Conservation (phyloP, 2,329 filamentous ascomycete genomes). For the Nemania sp. region DNA sequence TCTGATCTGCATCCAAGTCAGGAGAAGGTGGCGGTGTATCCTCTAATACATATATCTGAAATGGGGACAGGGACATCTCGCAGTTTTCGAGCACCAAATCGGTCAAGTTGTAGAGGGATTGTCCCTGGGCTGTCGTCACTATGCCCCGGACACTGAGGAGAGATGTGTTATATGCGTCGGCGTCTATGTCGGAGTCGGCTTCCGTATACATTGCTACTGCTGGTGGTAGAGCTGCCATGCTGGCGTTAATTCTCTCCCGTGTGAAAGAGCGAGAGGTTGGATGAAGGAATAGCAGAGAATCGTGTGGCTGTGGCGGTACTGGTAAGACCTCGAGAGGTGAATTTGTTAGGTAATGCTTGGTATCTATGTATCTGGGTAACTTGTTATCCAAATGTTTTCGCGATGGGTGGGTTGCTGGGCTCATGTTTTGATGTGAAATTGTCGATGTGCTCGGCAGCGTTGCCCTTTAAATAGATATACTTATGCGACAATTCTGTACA, state of each 20-base stretch:
- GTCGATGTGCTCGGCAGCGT: no score
- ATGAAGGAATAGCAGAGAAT: no score
- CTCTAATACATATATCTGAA: no score
- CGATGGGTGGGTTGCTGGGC: no score
- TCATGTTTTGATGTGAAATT: no score
- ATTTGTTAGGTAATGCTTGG: neutral
- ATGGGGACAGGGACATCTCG: neutral
- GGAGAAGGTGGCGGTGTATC: neutral
- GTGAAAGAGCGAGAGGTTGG: no score
- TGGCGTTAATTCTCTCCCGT: neutral
- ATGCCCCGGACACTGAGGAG: conserved; percentile 26
- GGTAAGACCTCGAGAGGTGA: neutral
- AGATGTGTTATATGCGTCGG: conserved; percentile 10
- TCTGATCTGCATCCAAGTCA: neutral
- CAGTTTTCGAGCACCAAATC: neutral
- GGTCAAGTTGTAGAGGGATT: conserved; percentile 14
- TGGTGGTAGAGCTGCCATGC: conserved; percentile 1
- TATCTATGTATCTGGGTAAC: no score
- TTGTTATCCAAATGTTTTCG: no score
- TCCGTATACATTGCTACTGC: neutral
- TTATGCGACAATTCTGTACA: no score
- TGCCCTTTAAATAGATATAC: no score
- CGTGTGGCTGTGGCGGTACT: no score
- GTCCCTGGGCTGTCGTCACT: conserved; percentile 16
- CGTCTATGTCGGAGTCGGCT: neutral